phyloP scores from a whole-genome alignment of 2,329 filamentous ascomycete genomes.

The Diaporthe destruens region DNA sequence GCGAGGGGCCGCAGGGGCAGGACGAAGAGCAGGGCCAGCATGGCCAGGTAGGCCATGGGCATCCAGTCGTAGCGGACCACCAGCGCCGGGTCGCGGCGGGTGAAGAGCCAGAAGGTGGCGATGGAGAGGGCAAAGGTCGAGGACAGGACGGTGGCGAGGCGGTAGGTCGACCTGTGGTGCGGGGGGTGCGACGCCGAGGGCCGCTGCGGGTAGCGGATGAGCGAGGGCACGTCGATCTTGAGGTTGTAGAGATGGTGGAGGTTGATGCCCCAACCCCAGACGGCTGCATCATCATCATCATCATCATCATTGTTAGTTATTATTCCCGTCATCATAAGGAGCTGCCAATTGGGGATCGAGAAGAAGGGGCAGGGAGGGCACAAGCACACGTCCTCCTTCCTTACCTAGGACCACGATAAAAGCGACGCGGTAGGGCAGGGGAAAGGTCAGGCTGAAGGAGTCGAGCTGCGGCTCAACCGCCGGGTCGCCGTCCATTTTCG shows the following conservation, averaged over 20 bases:
- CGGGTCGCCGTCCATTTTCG: conserved; percentile 79
- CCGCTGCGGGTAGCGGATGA: conserved; percentile 88
- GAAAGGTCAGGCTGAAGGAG: conserved; percentile 87
- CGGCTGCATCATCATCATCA: too few relatives aligned
- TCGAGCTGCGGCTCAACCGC: conserved; percentile 80
- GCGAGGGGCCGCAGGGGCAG: conserved; percentile 75
- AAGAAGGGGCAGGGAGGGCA: too few relatives aligned
- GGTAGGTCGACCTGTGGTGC: conserved; percentile 87
- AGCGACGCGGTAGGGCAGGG: conserved; percentile 89
- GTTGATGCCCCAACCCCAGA: conserved; percentile 96
- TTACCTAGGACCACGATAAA: conserved; percentile 87
- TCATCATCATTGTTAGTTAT: too few relatives aligned
- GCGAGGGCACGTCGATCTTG: conserved; percentile 87
- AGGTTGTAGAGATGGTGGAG: conserved; percentile 84
- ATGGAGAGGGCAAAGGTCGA: conserved; percentile 79
- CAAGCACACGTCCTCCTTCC: too few relatives aligned
- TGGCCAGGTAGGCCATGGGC: conserved; percentile 84
- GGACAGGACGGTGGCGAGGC: conserved; percentile 82
- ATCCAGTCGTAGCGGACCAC: conserved; percentile 87
- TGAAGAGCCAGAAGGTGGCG: conserved; percentile 85
- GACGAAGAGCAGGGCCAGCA: conserved; percentile 78
- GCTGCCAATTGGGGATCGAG: conserved; percentile 13
- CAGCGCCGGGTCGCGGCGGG: conserved; percentile 75
- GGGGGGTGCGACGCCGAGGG: conserved; percentile 76
- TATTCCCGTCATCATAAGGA: neutral